These are phyloP conservation scores for Sporisorium iseilematis-ciliati DNA, from an alignment of 1,284 basidiomycete genomes.

Conservation along the genomic window DNA sequence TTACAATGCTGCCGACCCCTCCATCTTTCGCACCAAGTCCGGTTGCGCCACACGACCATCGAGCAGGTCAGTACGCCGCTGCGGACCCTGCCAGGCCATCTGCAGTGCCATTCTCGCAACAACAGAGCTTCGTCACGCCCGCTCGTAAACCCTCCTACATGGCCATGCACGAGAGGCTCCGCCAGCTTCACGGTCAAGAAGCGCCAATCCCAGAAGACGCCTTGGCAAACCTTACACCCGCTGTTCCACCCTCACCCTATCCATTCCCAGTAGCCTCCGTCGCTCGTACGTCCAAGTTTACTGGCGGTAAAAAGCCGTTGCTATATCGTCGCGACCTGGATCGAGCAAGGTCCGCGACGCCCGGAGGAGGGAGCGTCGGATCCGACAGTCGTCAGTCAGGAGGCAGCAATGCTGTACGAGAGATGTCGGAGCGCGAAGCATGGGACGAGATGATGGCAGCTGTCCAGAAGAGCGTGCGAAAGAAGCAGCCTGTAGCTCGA, in stretches of 20 bases:
- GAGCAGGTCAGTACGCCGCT: background rate
- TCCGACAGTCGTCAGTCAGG: conserved; percentile 67
- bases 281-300: conserved; percentile 32
- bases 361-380: conserved; percentile 55
- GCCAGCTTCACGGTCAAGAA: conserved; percentile 42
- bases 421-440: conserved; percentile 66
- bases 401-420: conserved; percentile 65
- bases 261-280: conserved; percentile 61
- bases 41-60: background rate
- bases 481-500: conserved; percentile 39
- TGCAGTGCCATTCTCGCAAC: conserved; percentile 15
- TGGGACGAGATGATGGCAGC: conserved; percentile 67
- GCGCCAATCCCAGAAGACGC: conserved; percentile 39
- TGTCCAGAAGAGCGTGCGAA: conserved; percentile 65
- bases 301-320: conserved; percentile 29
- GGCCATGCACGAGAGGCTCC: conserved; percentile 48
- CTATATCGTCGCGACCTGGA: conserved; percentile 53
- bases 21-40: conserved; percentile 50
- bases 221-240: conserved; percentile 32
- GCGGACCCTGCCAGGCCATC: conserved; percentile 9
- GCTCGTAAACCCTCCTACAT: conserved; percentile 55
- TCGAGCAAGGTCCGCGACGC: conserved; percentile 53
- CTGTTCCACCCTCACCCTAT: conserved; percentile 62
- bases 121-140: conserved; percentile 58
- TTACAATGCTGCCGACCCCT: conserved; percentile 40